These are phyloP conservation scores for Melanomma pulvis-pyrius DNA, from an alignment of 495 filamentous ascomycete genomes.

Conservation along the genomic window DNA sequence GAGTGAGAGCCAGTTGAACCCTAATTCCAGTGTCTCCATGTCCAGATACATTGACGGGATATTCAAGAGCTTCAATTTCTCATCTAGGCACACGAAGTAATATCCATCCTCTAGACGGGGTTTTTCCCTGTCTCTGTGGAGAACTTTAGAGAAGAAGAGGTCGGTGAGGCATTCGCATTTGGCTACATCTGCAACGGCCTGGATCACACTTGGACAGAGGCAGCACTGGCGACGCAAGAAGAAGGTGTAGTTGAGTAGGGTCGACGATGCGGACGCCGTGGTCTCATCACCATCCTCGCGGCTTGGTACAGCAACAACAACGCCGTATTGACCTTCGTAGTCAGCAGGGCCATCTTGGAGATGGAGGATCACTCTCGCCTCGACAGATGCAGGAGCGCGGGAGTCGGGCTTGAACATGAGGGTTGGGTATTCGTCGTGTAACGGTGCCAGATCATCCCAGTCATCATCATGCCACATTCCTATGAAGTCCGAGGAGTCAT, in stretches of 20 bases:
- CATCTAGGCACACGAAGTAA: neutral
- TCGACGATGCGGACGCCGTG: too few relatives aligned
- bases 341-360: neutral
- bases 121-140: neutral
- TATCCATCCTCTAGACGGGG: neutral
- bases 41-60: neutral
- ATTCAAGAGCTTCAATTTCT: neutral
- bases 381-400: too few relatives aligned
- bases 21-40: neutral
- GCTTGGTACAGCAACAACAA: too few relatives aligned
- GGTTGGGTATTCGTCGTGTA: neutral
- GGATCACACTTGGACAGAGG: neutral
- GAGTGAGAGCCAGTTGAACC: slow-evolving; percentile 1
- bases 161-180: neutral
- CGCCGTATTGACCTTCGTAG: neutral
- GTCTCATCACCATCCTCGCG: too few relatives aligned
- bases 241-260: neutral
- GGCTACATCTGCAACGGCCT: neutral
- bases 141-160: neutral
- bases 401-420: neutral
- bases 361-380: neutral
- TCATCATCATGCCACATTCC: too few relatives aligned
- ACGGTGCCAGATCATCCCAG: too few relatives aligned
- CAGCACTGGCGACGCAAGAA: slow-evolving; percentile 4
- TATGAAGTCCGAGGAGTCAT: neutral